Evolutionary conservation across 2,329 filamentous ascomycete species (phyloP).

Genomic region (Biscogniauxia mediterranea): DNA sequence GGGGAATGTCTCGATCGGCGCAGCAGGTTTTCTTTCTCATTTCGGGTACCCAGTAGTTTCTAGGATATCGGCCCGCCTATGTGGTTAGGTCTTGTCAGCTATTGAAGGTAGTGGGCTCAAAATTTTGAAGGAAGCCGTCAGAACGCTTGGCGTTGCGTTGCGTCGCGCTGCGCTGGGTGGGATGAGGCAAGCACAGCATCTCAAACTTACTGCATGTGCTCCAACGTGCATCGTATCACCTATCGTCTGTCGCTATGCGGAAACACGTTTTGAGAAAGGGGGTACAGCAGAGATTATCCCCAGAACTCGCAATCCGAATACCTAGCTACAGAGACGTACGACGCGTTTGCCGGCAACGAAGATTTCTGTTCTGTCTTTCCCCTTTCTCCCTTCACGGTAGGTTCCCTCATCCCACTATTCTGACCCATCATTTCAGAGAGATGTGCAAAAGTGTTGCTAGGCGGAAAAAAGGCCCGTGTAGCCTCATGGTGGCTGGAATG

Average conservation of each 20-base stretch:
- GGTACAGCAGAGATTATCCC: no score
- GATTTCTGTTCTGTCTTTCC: neutral
- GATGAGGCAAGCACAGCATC: neutral
- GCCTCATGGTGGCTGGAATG: slow-evolving; percentile 31
- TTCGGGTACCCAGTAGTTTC: neutral
- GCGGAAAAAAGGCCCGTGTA: slow-evolving; percentile 24
- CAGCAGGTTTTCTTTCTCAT: neutral
- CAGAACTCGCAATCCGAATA: neutral
- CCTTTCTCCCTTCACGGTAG: slow-evolving; percentile 6
- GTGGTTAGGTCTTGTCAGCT: neutral
- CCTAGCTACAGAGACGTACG: neutral
- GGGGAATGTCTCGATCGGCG: neutral
- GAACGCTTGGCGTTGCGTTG: neutral
- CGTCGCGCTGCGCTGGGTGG: neutral
- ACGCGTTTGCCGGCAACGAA: neutral
- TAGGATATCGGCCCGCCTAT: neutral
- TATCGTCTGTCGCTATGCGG: neutral
- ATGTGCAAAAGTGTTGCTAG: slow-evolving; percentile 10
- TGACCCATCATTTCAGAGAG: slow-evolving; percentile 20
- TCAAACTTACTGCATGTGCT: neutral
- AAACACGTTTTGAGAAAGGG: no score
- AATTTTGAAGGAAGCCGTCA: neutral
- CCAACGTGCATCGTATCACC: neutral
- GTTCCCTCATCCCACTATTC: slow-evolving; percentile 11
- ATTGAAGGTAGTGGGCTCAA: neutral